Percentiles rank a stretch among this genome's conserved stretches.
Evolutionary conservation across 2,329 filamentous ascomycete genomes (phyloP).

Genomic region (Aspergillus sp.): DNA sequence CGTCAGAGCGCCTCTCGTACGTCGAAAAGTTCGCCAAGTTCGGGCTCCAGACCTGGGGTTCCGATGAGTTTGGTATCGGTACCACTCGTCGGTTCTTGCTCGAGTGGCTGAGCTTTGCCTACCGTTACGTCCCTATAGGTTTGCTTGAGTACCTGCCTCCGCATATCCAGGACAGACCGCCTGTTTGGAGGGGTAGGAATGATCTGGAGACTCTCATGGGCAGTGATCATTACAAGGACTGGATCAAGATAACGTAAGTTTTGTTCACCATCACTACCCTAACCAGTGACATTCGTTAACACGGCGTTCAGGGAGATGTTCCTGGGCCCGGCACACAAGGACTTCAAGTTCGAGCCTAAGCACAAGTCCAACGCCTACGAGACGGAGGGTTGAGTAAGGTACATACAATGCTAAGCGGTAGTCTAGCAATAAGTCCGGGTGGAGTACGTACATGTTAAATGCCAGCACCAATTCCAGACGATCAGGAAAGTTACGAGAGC

Average conservation of each 20-base stretch:
- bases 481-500: too few species aligned
- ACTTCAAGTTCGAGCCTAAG: slow-evolving; percentile 93
- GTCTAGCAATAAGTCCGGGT: not conserved
- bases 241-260: slow-evolving; percentile 93
- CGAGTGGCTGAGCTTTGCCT: slow-evolving; percentile 90
- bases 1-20: slow-evolving; percentile 73
- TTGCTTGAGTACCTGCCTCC: slow-evolving; percentile 83
- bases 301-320: slow-evolving; percentile 74
- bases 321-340: slow-evolving; percentile 77
- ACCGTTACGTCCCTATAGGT: slow-evolving; percentile 84
- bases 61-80: slow-evolving; percentile 86
- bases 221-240: slow-evolving; percentile 88
- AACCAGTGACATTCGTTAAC: slow-evolving; percentile 5
- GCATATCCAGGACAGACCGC: slow-evolving; percentile 79
- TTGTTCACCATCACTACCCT: slow-evolving; percentile 6
- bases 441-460: not conserved
- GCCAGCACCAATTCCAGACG: not conserved
- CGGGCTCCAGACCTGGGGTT: slow-evolving; percentile 89
- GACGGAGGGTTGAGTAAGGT: slow-evolving; percentile 48
- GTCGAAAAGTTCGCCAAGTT: slow-evolving; percentile 85
- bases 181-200: slow-evolving; percentile 71
- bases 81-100: slow-evolving; percentile 85
- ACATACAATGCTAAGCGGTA: not conserved
- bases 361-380: slow-evolving; percentile 93
- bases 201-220: slow-evolving; percentile 90